phyloP scores from a whole-genome alignment of 1,284 basidiomycete species.

The Tilletia setariae region DNA sequence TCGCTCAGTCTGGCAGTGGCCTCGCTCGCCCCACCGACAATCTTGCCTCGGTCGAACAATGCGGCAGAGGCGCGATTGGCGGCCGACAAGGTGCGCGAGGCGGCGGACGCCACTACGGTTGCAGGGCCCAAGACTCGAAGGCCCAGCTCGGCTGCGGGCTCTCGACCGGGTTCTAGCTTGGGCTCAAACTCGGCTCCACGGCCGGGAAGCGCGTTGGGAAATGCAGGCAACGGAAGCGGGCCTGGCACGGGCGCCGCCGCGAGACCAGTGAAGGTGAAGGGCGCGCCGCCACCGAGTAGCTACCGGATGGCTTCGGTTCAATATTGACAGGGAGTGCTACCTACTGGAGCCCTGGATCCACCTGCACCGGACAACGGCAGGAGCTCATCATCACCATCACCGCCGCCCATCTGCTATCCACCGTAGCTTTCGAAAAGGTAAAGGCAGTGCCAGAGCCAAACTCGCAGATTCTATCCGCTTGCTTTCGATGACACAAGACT shows the following conservation, averaged over 20 bases:
- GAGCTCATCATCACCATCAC: too few species aligned
- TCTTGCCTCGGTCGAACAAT: conserved; percentile 16
- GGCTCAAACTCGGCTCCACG: neutral
- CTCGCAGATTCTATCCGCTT: too few species aligned
- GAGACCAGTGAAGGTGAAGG: neutral
- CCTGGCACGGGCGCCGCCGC: neutral
- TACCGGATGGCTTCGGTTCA: conserved; percentile 16
- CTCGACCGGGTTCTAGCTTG: neutral
- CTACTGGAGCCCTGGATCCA: too few species aligned
- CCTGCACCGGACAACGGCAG: too few species aligned
- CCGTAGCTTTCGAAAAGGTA: too few species aligned
- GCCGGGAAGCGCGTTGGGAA: neutral
- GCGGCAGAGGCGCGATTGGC: conserved; percentile 14
- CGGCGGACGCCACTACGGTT: neutral
- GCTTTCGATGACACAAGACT: too few species aligned
- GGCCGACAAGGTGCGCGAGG: neutral
- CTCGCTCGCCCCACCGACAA: conserved; percentile 8
- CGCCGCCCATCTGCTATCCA: too few species aligned
- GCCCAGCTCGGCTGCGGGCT: neutral
- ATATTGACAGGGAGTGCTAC: too few species aligned
- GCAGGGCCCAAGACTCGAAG: too few species aligned
- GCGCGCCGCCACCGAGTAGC: neutral
- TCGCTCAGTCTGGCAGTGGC: neutral
- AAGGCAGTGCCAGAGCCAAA: too few species aligned
- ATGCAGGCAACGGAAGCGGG: neutral